Conservation (phyloP, 1,139 yeast genomes). For the Blastobotrys elegans region DNA sequence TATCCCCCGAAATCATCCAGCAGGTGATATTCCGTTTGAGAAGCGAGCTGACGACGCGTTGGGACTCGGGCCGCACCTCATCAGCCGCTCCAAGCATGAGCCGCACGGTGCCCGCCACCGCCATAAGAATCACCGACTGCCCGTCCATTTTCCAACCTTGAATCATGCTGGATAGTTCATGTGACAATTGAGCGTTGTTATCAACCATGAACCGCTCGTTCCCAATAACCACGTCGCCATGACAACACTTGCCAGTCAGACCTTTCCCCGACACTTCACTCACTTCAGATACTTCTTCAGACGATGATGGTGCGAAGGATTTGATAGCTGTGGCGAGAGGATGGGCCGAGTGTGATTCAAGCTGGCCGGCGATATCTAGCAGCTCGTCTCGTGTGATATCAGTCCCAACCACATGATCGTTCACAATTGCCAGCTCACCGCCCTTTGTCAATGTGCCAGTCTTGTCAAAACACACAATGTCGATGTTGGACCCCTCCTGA, state of each 20-base stretch:
- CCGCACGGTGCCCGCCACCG: constrained; percentile 40
- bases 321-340: constrained; percentile 62
- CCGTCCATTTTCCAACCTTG: constrained; percentile 59
- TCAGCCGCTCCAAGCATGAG: constrained; percentile 59
- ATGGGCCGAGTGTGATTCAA: constrained; percentile 64
- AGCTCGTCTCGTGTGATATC: constrained; percentile 16
- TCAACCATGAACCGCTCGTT: constrained; percentile 56
- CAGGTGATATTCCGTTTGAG: constrained; percentile 46
- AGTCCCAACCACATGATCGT: constrained; percentile 34
- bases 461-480: constrained; percentile 69
- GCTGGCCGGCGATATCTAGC: constrained; percentile 50
- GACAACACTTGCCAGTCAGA: constrained; percentile 41
- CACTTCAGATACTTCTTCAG: constrained; percentile 27
- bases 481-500: constrained; percentile 64
- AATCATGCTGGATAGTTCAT: constrained; percentile 28
- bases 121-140: constrained; percentile 59
- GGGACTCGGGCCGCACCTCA: constrained; percentile 59
- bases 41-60: constrained; percentile 45
- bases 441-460: constrained; percentile 71
- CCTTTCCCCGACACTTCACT: constrained; percentile 53
- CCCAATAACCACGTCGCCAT: constrained; percentile 46
- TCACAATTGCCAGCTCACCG: constrained; percentile 49
- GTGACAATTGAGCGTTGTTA: constrained; percentile 35
- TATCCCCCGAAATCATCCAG: constrained; percentile 75
- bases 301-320: constrained; percentile 37